Evolutionary conservation across 192 early-diverging fungal genomes (phyloP).

Genomic region (Oehlia diaphana): DNA sequence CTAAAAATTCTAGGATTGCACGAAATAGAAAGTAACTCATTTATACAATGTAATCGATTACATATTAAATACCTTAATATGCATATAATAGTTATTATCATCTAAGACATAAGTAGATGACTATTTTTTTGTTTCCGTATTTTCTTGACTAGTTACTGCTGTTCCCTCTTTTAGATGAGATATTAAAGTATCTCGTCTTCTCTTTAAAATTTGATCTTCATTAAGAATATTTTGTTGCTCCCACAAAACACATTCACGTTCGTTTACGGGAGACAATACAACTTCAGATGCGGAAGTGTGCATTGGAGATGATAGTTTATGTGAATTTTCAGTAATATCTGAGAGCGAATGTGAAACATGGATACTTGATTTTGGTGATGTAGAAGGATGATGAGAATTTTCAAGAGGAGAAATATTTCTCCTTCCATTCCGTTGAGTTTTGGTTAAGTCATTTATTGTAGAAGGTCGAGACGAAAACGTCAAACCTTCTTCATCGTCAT

Average conservation of each 20-base stretch:
- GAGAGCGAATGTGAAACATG: conserved; percentile 1
- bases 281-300: neutral
- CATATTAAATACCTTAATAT: too few relatives aligned
- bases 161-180: conserved; percentile 1
- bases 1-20: too few relatives aligned
- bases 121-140: neutral
- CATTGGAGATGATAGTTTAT: neutral
- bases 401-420: neutral
- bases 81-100: too few relatives aligned
- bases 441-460: neutral
- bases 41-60: too few relatives aligned
- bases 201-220: conserved; percentile 19
- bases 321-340: conserved; percentile 9
- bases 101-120: too few relatives aligned
- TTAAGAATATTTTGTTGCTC: conserved; percentile 20
- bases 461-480: neutral
- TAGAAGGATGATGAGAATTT: neutral
- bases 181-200: conserved; percentile 19
- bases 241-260: conserved; percentile 16
- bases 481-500: conserved; percentile 6
- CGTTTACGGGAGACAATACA: conserved; percentile 2
- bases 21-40: too few relatives aligned
- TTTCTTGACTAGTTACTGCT: neutral
- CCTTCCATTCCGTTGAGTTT: neutral
- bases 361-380: neutral